Evolutionary conservation across 106 monocot genomes (phyloP), one percentile per base, ranked within the genome.

Genomic region (Dioscorea alata): DNA sequence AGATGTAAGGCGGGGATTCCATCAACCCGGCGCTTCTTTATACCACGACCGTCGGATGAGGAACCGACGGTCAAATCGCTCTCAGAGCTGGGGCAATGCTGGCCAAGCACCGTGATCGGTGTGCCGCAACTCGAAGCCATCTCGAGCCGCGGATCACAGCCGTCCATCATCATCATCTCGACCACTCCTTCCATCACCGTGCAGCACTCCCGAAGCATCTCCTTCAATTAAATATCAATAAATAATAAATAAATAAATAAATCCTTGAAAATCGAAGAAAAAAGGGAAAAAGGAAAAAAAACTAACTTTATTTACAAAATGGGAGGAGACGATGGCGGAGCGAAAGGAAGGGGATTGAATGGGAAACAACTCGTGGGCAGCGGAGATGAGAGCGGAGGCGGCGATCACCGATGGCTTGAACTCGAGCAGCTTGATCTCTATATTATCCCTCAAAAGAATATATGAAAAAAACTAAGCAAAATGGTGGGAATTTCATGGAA

Each of bases 321-420:
- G 54, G 60, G 73, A 96, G 54, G 74, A 48, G 23, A 77, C 62
- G 13, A 96, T 49, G 52, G 86, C 76, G 57, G 70, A 67, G 42
- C 73, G 79, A 74, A 89, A 89, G 51, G 59, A 54, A 10, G 68
- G 66, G 84, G 78, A 76, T 24, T 91, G 65, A 32, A 64, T 53
- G n/a, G 91, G 88, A 61, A 66, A 86, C 33, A 89, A 64, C 67
- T 86, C 85, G 54, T 73, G 48, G 2, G 91, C 66, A 57, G 91
- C 96, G 33, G 79, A 75, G 71, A 96, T 83, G 13, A 96, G 82
- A 16, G 91, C 91, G 33, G 96, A 71, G 15, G 91, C 96, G 48
- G 91, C 88, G 42, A 81, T 57, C 60, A 74, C 58, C 9, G 96
- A 96, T 6, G 96, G 96, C 70, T 76, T 82, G 77, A 84, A 89